A percentile compares a stretch with the other conserved stretches of the same genome.
Evolutionary conservation across 441 rosid genomes (phyloP).

Genomic region (Macaranga tanarius): DNA sequence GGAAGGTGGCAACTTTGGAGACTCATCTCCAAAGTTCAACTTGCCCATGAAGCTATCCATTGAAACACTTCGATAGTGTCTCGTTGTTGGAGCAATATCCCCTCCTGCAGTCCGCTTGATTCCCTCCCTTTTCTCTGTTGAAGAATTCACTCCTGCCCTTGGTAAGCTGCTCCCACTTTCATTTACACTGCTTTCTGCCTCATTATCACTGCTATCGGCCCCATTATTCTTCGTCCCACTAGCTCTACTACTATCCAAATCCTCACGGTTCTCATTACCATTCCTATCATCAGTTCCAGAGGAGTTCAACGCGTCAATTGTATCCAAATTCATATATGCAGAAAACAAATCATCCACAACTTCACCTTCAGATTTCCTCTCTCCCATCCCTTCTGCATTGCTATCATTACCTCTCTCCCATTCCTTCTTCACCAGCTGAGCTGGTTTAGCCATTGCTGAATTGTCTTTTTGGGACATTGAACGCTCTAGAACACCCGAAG

Average conservation of each 20-base stretch:
- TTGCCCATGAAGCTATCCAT: slow-evolving; percentile 90
- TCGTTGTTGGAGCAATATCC: slow-evolving; percentile 65
- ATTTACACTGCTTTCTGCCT: slow-evolving; percentile 74
- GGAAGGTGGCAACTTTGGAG: slow-evolving; percentile 73
- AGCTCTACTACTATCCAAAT: slow-evolving; percentile 81
- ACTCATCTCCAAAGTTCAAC: slow-evolving; percentile 70
- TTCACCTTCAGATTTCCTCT: slow-evolving; percentile 74
- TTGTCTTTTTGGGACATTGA: slow-evolving; percentile 50
- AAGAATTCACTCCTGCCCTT: slow-evolving; percentile 45
- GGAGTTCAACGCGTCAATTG: slow-evolving; percentile 75
- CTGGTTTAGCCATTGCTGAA: slow-evolving; percentile 45
- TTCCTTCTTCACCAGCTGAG: slow-evolving; percentile 73
- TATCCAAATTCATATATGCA: slow-evolving; percentile 87
- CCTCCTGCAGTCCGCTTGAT: slow-evolving; percentile 71
- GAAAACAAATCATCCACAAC: slow-evolving; percentile 85
- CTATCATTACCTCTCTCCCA: slow-evolving; percentile 52
- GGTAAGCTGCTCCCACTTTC: slow-evolving; percentile 52
- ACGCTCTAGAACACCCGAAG: slow-evolving; percentile 42
- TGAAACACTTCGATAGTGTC: slow-evolving; percentile 90
- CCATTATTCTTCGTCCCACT: slow-evolving; percentile 84
- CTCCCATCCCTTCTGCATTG: slow-evolving; percentile 61
- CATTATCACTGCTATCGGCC: slow-evolving; percentile 84
- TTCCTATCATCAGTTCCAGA: slow-evolving; percentile 75
- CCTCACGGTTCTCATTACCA: slow-evolving; percentile 69
- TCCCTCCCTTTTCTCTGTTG: slow-evolving; percentile 62